Base-by-base conservation (phyloP, 805 yeast genomes). In the Candida suzukii region DNA sequence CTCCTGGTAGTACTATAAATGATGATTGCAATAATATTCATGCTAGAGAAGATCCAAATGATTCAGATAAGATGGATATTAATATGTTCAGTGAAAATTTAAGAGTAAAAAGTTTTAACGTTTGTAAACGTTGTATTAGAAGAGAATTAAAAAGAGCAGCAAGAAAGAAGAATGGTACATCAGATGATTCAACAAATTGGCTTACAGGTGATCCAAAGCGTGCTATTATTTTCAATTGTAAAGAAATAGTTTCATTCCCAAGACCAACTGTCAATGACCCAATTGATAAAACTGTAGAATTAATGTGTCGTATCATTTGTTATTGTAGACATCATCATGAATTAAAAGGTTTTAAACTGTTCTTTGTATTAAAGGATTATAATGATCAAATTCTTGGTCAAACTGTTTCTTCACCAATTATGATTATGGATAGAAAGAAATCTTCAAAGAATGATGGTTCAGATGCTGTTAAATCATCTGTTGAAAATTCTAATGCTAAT, bases 281-380 rank as follows among this genome's bases (percentile, higher is more conserved):
- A 56, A 51, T 46, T 35, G 56, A 43, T 14, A 71, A 70, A 48
- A 57, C 68, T 2, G 54, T 76, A 31, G 80, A 76, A 34, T 54
- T 76, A 27, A 62, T 74, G 29, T 76, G 96, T 20, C 76, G 99
- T 61, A 78, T 93, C 33, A 91, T 91, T 10, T 91, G 99, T 62
- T 91, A 93, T 60, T 93, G 98, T 64, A 78, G 98, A 49, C 99
- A 93, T 62, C 99, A 93, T 62, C 78, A 80, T 49, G 96, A 90
- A 47, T 68, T 80, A n/a, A 73, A 73, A 32, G 99, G 99, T 1
- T 91, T 90, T 67, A 78, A 77, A 54, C 66, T 85, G 31, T 63
- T 86, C 36, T 77, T 86, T 46, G 76, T 83, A 3, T 56, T 91
- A 38, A 80, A 77, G 46, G 79, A 90, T 58, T 56, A 67, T 42